Conservation (phyloP, 768 basidiomycete genomes). For the Cyathus striatus region DNA sequence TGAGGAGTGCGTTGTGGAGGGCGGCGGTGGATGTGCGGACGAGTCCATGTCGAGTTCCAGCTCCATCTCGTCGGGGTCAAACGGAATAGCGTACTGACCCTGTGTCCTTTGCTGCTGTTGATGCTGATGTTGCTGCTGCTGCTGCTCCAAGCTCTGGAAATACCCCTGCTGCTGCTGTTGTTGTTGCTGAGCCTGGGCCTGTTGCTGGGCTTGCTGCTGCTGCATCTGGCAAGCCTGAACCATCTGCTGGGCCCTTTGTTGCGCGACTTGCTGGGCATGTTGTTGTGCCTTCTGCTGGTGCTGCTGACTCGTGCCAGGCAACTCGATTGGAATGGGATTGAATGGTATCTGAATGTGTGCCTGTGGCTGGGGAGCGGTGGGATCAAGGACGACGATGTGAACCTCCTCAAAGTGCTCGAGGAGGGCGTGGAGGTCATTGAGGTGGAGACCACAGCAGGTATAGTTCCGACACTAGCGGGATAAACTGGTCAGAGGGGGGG, state of each 20-base stretch:
- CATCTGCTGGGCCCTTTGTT: no score
- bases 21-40: constrained; percentile 19
- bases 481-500: constrained; percentile 2
- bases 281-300: constrained; percentile 17
- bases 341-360: constrained; percentile 43
- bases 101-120: constrained; percentile 11
- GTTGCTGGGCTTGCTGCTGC: constrained; percentile 14
- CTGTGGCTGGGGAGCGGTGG: constrained; percentile 23
- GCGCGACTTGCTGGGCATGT: constrained; percentile 12
- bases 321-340: constrained; percentile 29
- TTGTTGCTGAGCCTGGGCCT: constrained; percentile 18
- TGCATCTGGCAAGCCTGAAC: no score
- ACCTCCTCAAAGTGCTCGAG: constrained; percentile 91
- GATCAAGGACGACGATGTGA: constrained; percentile 72
- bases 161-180: constrained; percentile 13
- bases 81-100: constrained; percentile 32
- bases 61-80: constrained; percentile 82
- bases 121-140: background rate
- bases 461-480: constrained; percentile 73
- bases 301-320: constrained; percentile 11
- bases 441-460: constrained; percentile 80
- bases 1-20: constrained; percentile 25
- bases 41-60: constrained; percentile 59
- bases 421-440: constrained; percentile 52
- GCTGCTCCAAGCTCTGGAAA: constrained; percentile 9